Percentiles rank a stretch among this genome's conserved stretches.
phyloP scores from a whole-genome alignment of 2,329 filamentous ascomycete genomes.

The Graphilbum sp. region DNA sequence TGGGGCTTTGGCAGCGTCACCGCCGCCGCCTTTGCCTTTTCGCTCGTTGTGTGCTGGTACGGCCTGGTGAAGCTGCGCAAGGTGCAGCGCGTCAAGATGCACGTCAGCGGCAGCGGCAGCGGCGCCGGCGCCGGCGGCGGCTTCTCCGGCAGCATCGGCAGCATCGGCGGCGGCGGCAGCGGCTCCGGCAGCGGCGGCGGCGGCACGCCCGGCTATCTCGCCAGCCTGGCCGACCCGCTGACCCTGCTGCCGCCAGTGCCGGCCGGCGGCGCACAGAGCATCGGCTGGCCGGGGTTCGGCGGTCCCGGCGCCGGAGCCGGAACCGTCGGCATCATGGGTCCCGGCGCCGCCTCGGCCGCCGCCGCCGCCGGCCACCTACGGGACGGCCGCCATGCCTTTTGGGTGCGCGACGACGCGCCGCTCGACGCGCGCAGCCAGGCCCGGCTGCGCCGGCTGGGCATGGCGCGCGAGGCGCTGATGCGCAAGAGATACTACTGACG shows the following conservation, averaged over 20 bases:
- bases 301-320: background rate
- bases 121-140: background rate
- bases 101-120: conserved; percentile 7
- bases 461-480: conserved; percentile 9
- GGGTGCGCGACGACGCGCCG: conserved; percentile 21
- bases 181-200: background rate
- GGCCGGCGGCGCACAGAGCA: background rate
- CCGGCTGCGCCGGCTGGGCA: conserved; percentile 30
- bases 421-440: conserved; percentile 34
- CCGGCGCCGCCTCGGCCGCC: background rate
- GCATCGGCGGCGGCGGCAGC: background rate
- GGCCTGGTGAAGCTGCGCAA: conserved; percentile 70
- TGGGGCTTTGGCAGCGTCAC: conserved; percentile 72
- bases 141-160: background rate
- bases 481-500: conserved; percentile 8
- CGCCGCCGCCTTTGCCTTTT: conserved; percentile 51
- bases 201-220: background rate
- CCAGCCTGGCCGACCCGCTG: background rate
- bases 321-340: too few relatives aligned
- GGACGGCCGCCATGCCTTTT: conserved; percentile 14
- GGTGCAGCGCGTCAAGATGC: conserved; percentile 19
- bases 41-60: conserved; percentile 64
- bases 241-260: background rate
- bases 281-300: background rate
- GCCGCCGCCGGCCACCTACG: background rate